phyloP scores from a whole-genome alignment of 2,329 filamentous ascomycete genomes.

The Fusarium algeriense region DNA sequence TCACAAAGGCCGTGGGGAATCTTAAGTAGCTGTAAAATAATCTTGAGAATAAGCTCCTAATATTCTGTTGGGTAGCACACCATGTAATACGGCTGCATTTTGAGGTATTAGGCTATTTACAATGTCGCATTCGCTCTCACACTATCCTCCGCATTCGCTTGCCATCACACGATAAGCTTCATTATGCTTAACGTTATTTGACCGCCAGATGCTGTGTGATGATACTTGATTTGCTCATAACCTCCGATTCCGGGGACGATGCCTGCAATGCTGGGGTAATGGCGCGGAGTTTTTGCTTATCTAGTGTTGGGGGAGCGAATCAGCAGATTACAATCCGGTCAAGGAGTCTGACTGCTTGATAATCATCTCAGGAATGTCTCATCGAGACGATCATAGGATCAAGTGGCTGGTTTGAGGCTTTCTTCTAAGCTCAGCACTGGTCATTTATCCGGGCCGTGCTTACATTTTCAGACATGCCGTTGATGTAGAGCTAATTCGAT shows the following conservation, averaged over 20 bases:
- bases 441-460: neutral
- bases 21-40: neutral
- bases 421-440: neutral
- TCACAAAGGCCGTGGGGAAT: fast-evolving
- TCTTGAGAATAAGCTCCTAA: too few species aligned
- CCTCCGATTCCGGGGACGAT: too few species aligned
- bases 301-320: too few species aligned
- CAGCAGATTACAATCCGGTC: neutral
- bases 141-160: neutral
- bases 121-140: neutral
- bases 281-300: too few species aligned
- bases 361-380: neutral
- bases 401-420: fast-evolving
- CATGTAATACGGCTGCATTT: neutral
- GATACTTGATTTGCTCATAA: too few species aligned
- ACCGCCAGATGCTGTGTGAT: neutral
- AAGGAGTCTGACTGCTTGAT: neutral
- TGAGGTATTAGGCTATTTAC: neutral
- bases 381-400: fast-evolving
- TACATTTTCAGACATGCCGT: neutral
- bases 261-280: too few species aligned
- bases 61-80: neutral
- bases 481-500: neutral
- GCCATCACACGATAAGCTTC: neutral
- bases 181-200: neutral